These are phyloP conservation scores for Thermomucor indicae-seudaticae DNA, from an alignment of 371 early-diverging fungal species.

Conservation along the genomic window DNA sequence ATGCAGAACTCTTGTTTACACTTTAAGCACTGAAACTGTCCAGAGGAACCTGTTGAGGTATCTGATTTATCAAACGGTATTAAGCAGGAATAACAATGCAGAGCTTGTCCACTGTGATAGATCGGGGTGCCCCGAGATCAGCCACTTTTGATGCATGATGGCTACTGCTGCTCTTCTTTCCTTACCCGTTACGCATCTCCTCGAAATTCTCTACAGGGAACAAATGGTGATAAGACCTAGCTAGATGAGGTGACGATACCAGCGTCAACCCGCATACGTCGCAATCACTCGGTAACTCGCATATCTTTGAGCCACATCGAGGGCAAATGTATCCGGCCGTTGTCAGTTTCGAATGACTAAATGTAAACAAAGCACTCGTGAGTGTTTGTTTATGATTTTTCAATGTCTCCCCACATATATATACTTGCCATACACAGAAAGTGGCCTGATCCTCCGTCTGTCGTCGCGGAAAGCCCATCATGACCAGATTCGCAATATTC, in stretches of 20 bases:
- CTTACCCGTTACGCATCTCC: conserved; percentile 43
- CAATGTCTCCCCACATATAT: neutral
- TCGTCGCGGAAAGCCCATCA: conserved; percentile 90
- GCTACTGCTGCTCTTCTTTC: neutral
- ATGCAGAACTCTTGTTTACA: conserved; percentile 84
- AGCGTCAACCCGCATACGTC: conserved; percentile 89
- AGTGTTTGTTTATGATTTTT: neutral
- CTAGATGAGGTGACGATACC: conserved; percentile 89
- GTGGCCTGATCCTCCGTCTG: conserved; percentile 57
- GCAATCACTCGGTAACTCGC: conserved; percentile 91
- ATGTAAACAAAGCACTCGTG: neutral
- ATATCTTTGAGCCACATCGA: conserved; percentile 78
- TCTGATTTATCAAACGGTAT: conserved; percentile 34
- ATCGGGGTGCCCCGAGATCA: conserved; percentile 7
- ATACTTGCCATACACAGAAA: conserved; percentile 78
- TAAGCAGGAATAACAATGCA: conserved; percentile 46
- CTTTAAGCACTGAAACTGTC: conserved; percentile 71
- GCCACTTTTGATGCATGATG: neutral
- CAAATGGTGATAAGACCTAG: conserved; percentile 93
- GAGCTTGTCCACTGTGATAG: conserved; percentile 11
- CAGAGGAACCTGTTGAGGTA: conserved; percentile 17
- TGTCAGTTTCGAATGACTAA: conserved; percentile 75
- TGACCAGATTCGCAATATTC: conserved; percentile 65
- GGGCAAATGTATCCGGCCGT: conserved; percentile 88
- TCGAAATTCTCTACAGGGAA: conserved; percentile 83